Evolutionary conservation across 257 asterid genomes (phyloP), one percentile per base, ranked within the genome.

Genomic region (Przewalskia tangutica): DNA sequence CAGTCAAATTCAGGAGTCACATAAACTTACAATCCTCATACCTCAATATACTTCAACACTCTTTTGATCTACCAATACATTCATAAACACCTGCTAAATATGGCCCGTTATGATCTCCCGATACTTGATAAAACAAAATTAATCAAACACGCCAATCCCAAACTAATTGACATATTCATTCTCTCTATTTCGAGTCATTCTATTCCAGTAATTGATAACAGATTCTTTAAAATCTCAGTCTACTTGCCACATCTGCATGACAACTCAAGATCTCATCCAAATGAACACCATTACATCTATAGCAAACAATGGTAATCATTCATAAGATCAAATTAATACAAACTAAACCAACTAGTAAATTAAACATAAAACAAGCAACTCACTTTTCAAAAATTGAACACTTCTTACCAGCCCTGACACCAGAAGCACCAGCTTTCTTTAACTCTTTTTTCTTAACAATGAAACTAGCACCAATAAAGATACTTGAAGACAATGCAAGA

Each of bases 381-480:
- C n/a, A n/a, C n/a, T n/a, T n/a, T n/a, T 68, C 34, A 68, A 79
- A 46, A 60, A 6, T 32, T 42, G 50, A 64, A 20, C 11, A n/a
- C 40, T 1, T 46, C 81, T 48, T 75, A 93, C 98, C 98, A 64
- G 98, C 97, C 83, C 98, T 86, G 77, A 89, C 85, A 63, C 97
- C 98, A 20, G 94, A 90, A 86, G 94, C 96, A n/a, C n/a, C n/a
- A n/a, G n/a, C n/a, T n/a, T n/a, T n/a, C n/a, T n/a, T n/a, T n/a
- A n/a, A n/a, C n/a, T 97, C 98, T 78, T 93, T 93, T 82, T 93
- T 93, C 98, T 93, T 93, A 81, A 93, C 96, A 82, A 93, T 93
- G 89, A 93, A 93, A 93, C 98, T 93, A 56, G 94, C 93, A 8
- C 98, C 98, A 66, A 93, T 93, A 78, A 93, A 93, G 68, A 90